phyloP scores from a whole-genome alignment of 2,329 filamentous ascomycete species.

The Pyrenochaeta sp. region DNA sequence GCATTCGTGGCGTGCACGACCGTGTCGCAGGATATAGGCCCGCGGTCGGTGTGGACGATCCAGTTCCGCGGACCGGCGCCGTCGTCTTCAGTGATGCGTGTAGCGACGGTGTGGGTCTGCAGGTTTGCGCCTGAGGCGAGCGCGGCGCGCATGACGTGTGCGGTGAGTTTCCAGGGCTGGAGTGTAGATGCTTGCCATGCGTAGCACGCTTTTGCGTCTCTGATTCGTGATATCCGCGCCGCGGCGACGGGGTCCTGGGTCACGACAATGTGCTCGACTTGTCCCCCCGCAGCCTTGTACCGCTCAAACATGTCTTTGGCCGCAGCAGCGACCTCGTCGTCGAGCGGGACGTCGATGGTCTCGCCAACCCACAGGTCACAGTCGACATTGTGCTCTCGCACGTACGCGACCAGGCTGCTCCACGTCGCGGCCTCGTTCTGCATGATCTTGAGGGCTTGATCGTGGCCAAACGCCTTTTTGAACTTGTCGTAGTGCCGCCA shows the following conservation, averaged over 20 bases:
- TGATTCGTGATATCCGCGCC: conserved; percentile 20
- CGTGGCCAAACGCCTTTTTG: conserved; percentile 32
- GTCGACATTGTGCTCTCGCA: conserved; percentile 28
- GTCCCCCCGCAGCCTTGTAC: conserved; percentile 28
- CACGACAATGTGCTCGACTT: conserved; percentile 29
- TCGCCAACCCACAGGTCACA: conserved; percentile 40
- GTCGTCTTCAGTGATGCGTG: conserved; percentile 8
- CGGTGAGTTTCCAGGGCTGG: conserved; percentile 38
- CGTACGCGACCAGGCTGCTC: conserved; percentile 28
- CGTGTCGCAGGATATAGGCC: conserved; percentile 23
- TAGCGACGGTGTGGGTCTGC: conserved; percentile 30
- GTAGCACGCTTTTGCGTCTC: conserved; percentile 32
- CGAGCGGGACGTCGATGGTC: conserved; percentile 33
- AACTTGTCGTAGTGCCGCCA: conserved; percentile 35
- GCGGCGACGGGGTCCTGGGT: conserved; percentile 28
- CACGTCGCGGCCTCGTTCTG: conserved; percentile 36
- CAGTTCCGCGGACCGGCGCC: conserved; percentile 19
- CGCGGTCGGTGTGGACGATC: conserved; percentile 27
- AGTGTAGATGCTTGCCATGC: conserved; percentile 34
- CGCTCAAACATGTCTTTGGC: conserved; percentile 26
- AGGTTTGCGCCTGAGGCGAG: conserved; percentile 26
- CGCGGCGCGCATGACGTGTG: conserved; percentile 33
- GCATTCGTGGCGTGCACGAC: conserved; percentile 35
- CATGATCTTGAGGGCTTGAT: conserved; percentile 36
- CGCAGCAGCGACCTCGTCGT: conserved; percentile 30